A percentile compares a stretch with the other conserved stretches of the same genome.
These are phyloP conservation scores for Pisolithus orientalis DNA, from an alignment of 768 basidiomycete genomes.

Conservation along the genomic window DNA sequence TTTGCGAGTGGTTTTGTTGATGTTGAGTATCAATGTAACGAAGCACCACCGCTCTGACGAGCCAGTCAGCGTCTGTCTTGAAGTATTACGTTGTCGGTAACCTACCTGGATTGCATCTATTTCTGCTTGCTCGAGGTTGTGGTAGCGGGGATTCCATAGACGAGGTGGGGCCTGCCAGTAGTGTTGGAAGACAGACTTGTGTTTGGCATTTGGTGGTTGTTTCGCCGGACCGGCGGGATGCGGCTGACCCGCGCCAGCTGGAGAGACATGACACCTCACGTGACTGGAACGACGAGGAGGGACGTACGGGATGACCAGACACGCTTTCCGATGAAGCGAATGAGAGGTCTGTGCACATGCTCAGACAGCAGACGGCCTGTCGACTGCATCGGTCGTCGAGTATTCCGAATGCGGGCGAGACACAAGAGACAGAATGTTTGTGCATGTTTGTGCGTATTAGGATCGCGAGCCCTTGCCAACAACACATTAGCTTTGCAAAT, in stretches of 20 bases:
- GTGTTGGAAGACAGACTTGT: constrained; percentile 29
- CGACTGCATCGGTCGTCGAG: constrained; percentile 21
- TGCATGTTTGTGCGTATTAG: constrained; percentile 16
- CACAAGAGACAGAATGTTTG: background rate
- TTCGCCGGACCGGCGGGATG: constrained; percentile 47
- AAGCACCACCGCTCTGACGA: constrained; percentile 59
- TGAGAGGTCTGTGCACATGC: constrained; percentile 51
- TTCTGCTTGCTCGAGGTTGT: constrained; percentile 48
- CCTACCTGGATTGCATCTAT: constrained; percentile 64
- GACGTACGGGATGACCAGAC: constrained; percentile 40
- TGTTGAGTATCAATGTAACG: constrained; percentile 32
- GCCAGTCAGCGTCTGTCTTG: background rate
- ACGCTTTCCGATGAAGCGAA: constrained; percentile 58
- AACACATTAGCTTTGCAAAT: constrained; percentile 1
- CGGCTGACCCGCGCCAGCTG: constrained; percentile 37
- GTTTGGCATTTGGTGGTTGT: background rate
- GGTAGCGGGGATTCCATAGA: constrained; percentile 47
- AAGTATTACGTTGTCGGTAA: background rate
- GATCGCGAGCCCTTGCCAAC: constrained; percentile 14
- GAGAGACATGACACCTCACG: constrained; percentile 14
- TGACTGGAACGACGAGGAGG: background rate
- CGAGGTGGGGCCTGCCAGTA: constrained; percentile 67
- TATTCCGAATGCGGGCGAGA: background rate
- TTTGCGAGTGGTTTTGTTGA: no score
- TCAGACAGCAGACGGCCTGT: constrained; percentile 32